A percentile compares a stretch with the other conserved stretches of the same genome.
phyloP scores from a whole-genome alignment of 2,329 filamentous ascomycete genomes.

The Aureobasidium sp. region DNA sequence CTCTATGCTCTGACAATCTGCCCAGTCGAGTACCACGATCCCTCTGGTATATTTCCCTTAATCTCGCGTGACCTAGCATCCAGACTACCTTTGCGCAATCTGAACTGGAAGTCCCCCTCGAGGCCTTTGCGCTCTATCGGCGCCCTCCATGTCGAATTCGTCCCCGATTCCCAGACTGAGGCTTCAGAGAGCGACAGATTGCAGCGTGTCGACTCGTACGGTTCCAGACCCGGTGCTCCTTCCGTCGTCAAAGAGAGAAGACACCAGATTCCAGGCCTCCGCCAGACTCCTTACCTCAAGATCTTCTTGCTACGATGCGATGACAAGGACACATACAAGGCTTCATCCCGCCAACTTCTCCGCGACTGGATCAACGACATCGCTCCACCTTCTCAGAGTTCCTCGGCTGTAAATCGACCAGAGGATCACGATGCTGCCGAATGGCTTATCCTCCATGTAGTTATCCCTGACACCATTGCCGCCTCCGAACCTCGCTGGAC shows the following conservation, averaged over 20 bases:
- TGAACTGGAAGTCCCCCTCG: slow-evolving; percentile 94
- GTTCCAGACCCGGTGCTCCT: neutral
- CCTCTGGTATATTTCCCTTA: slow-evolving; percentile 76
- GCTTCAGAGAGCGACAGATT: neutral
- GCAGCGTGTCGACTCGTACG: slow-evolving; percentile 13
- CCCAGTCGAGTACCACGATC: slow-evolving; percentile 91
- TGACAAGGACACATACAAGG: slow-evolving; percentile 90
- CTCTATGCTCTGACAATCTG: slow-evolving; percentile 18
- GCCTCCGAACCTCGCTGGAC: slow-evolving; percentile 65
- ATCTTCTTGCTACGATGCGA: slow-evolving; percentile 84
- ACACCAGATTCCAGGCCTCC: slow-evolving; percentile 90
- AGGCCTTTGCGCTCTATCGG: slow-evolving; percentile 89
- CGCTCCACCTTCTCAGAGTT: slow-evolving; percentile 49
- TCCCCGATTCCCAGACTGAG: slow-evolving; percentile 39
- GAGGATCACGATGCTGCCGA: slow-evolving; percentile 96
- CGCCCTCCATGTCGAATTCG: slow-evolving; percentile 80
- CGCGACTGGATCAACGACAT: slow-evolving; percentile 86
- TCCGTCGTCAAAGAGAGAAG: slow-evolving; percentile 48
- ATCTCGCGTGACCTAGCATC: slow-evolving; percentile 68
- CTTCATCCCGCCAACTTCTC: slow-evolving; percentile 64
- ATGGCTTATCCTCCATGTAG: slow-evolving; percentile 89
- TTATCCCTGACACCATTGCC: slow-evolving; percentile 75
- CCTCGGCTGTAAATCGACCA: slow-evolving; percentile 53
- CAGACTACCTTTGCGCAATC: slow-evolving; percentile 76
- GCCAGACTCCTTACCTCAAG: slow-evolving; percentile 89